Evolutionary conservation across 495 filamentous ascomycete species (phyloP).

Genomic region (Penicillium simplicissimum): DNA sequence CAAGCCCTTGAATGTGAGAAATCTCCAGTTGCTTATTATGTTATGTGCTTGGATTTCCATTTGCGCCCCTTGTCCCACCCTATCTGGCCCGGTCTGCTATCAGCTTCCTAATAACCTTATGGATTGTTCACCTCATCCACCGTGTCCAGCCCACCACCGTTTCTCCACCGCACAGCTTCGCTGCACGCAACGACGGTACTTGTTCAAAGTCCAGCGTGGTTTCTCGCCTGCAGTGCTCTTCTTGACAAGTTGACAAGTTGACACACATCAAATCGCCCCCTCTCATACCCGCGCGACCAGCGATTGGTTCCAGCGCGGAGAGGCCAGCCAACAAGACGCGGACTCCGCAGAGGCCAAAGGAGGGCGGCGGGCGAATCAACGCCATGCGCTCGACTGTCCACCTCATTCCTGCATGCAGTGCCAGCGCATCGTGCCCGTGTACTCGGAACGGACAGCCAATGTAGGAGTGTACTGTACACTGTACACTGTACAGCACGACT

Average conservation of each 20-base stretch:
- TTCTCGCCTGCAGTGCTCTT: background rate
- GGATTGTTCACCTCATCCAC: too few species aligned
- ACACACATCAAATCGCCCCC: background rate
- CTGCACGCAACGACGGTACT: background rate
- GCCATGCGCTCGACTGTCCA: conserved; percentile 20
- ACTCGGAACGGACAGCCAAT: conserved; percentile 21
- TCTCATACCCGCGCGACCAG: background rate
- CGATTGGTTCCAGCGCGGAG: background rate
- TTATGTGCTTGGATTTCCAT: background rate
- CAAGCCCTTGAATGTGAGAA: background rate
- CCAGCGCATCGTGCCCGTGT: conserved; percentile 28
- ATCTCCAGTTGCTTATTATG: background rate
- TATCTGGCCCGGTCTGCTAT: background rate
- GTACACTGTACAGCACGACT: too few species aligned
- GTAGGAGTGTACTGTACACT: too few species aligned
- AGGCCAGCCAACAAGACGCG: conserved; percentile 14
- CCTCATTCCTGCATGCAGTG: conserved; percentile 42
- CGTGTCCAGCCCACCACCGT: background rate
- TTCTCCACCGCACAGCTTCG: background rate
- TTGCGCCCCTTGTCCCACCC: background rate
- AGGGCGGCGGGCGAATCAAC: conserved; percentile 37
- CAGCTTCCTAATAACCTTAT: too few species aligned
- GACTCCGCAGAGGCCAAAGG: conserved; percentile 26
- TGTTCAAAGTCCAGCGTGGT: background rate
- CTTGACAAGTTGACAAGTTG: background rate